Evolutionary conservation across 192 early-diverging fungal genomes (phyloP).

Genomic region (Neocallimastix lanati): DNA sequence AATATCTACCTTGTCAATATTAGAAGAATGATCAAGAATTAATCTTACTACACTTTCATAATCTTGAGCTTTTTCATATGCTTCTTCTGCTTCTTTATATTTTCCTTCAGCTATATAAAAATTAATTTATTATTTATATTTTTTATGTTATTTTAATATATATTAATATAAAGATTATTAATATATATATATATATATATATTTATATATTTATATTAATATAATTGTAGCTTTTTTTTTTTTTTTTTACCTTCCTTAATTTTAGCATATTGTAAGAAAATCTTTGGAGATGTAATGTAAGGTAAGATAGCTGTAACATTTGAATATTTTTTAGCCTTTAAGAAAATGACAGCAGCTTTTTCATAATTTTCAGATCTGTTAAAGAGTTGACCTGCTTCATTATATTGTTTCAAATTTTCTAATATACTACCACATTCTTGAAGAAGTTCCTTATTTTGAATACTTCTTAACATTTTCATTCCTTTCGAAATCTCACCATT

Average conservation of each 20-base stretch:
- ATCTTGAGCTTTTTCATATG: conserved; percentile 29
- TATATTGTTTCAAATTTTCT: conserved; percentile 23
- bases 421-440: conserved; percentile 24
- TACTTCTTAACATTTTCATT: conserved; percentile 24
- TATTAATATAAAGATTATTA: too few relatives aligned
- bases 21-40: conserved; percentile 22
- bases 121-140: too few relatives aligned
- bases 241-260: conserved; percentile 14
- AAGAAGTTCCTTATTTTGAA: conserved; percentile 19
- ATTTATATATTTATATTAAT: too few relatives aligned
- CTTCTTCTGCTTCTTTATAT: conserved; percentile 21
- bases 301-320: conserved; percentile 17
- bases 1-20: conserved; percentile 16
- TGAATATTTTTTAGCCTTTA: conserved; percentile 24
- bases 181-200: too few relatives aligned
- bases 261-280: conserved; percentile 24
- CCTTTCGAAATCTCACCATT: conserved; percentile 26
- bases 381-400: conserved; percentile 19
- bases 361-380: conserved; percentile 23
- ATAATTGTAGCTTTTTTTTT: too few relatives aligned
- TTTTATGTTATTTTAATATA: too few relatives aligned
- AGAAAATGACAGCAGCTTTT: conserved; percentile 24
- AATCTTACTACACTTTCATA: conserved; percentile 25
- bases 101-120: conserved; percentile 10
- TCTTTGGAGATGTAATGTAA: conserved; percentile 13